Evolutionary conservation across 495 filamentous ascomycete genomes (phyloP), one percentile per base, ranked within the genome.

Genomic region (Gamarada debralockiae): DNA sequence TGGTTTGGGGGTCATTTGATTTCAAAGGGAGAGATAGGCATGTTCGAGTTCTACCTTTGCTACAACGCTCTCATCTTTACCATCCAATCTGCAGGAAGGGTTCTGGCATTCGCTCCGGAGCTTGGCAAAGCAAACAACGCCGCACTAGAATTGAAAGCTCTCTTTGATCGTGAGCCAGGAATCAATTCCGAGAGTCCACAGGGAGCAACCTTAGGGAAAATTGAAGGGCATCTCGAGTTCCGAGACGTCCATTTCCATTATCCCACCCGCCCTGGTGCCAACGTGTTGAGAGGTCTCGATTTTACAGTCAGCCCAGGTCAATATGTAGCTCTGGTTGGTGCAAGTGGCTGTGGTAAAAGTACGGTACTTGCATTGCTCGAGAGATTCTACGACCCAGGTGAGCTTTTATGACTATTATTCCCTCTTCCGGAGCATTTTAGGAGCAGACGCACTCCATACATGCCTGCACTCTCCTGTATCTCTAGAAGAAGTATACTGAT

Each of bases 11-110:
- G 41, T 14, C 15, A 15, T 44, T 20, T 44, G 5, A 15, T 44
- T 17, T 67, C 73, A 9, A 61, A 69, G 38, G 80, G 80, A 1
- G 54, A 73, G 13, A 84, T 83, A 52, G 71, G 72, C 0, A 73
- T 75, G 29, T 71, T 74, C 7, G 72, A 85, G 44, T 85, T 86
- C 64, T 85, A 84, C 63, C 83, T 85, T 48, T 78, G 85, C 5
- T 63, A 83, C 14, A 71, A 78, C 0, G 78, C 80, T 0, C 70
- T 85, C 27, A 71, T 87, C 10, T 74, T 77, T 60, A 55, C 31
- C 69, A 69, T 18, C 67, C 67, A 2, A 65, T 70, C 2, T 25
- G 41, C 41, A 13, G 5, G 41, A 13, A 9, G 14, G 17, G 23
- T 44, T 18, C 23, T 44, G 15, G 17, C 41, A 9, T 20, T 44